Base-by-base conservation (phyloP, 139 green algal genomes). In the Coelastrella sp. region DNA sequence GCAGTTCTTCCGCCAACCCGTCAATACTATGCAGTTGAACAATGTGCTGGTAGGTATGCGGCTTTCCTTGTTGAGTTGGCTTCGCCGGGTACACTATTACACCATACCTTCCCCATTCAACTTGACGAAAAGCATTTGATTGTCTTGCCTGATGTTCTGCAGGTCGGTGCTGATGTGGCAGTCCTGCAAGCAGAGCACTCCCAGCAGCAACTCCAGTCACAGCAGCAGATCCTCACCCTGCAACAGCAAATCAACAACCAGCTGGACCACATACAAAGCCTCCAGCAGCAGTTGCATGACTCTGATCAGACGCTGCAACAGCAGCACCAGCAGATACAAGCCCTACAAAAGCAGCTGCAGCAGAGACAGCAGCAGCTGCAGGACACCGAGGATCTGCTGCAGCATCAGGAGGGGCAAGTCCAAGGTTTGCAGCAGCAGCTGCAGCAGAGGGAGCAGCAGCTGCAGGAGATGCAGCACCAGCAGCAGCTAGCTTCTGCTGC, bases 271-370 rank as follows among this genome's bases (percentile, higher is more conserved):
- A n/a, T n/a, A n/a, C n/a, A n/a, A n/a, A n/a, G n/a, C n/a, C n/a
- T n/a, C n/a, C n/a, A n/a, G n/a, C n/a, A n/a, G n/a, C n/a, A n/a
- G n/a, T n/a, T n/a, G n/a, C n/a, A n/a, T n/a, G n/a, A n/a, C n/a
- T n/a, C n/a, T n/a, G n/a, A n/a, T n/a, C 61, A 71, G 61, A 71
- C 61, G 11, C 11, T 71, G 54, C 58, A 73, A 5, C n/a, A 60
- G 60, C 64, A 75, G 58, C 13, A 54, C 10, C 80, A 86, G 4
- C 7, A 56, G 3, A 11, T 74, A 47, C 64, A 77, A n/a, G n/a
- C n/a, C n/a, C 80, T 75, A 23, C 58, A 86, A 17, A 10, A 20
- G 80, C 80, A 86, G 80, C 59, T 75, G 80, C 80, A 86, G 64
- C 82, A 79, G 1, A 22, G 14, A 74, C n/a, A 23, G 47, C 83